Evolutionary conservation across 805 yeast species (phyloP).

Genomic region (Schwanniomyces pseudopolymorphus): DNA sequence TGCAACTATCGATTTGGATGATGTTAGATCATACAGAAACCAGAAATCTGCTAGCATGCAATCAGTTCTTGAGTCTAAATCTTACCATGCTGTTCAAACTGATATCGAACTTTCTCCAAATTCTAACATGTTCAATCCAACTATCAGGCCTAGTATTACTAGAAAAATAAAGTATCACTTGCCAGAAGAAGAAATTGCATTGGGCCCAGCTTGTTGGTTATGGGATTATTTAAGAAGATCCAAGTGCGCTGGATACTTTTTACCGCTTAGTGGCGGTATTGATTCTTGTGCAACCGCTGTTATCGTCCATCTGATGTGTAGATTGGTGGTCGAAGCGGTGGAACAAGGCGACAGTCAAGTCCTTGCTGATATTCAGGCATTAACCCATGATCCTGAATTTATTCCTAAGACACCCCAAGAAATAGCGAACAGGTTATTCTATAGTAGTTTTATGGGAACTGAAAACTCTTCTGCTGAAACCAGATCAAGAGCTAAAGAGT

Average conservation of each 20-base stretch:
- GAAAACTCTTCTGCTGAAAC: slow-evolving; percentile 89
- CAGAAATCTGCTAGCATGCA: slow-evolving; percentile 79
- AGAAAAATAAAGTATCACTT: slow-evolving; percentile 59
- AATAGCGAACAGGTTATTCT: slow-evolving; percentile 72
- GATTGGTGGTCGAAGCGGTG: slow-evolving; percentile 73
- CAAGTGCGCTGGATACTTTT: slow-evolving; percentile 84
- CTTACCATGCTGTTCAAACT: slow-evolving; percentile 59
- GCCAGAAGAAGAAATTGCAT: slow-evolving; percentile 95
- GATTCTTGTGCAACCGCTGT: slow-evolving; percentile 98
- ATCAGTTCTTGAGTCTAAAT: slow-evolving; percentile 42
- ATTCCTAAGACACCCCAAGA: slow-evolving; percentile 74
- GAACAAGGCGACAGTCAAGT: slow-evolving; percentile 72
- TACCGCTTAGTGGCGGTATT: slow-evolving; percentile 95
- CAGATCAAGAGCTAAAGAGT: slow-evolving; percentile 71
- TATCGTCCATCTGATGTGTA: slow-evolving; percentile 92
- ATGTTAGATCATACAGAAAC: slow-evolving; percentile 79
- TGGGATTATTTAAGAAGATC: slow-evolving; percentile 97
- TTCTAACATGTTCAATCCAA: slow-evolving; percentile 58
- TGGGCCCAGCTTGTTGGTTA: slow-evolving; percentile 99
- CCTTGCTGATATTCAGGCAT: slow-evolving; percentile 65
- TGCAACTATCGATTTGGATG: slow-evolving; percentile 94
- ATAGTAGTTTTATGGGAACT: slow-evolving; percentile 95
- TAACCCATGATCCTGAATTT: slow-evolving; percentile 61
- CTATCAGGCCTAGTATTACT: slow-evolving; percentile 55
- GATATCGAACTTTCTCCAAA: slow-evolving; percentile 67